Evolutionary conservation across 176 grass and related monocot genomes (phyloP).

Genomic region (Paspalum notatum): DNA sequence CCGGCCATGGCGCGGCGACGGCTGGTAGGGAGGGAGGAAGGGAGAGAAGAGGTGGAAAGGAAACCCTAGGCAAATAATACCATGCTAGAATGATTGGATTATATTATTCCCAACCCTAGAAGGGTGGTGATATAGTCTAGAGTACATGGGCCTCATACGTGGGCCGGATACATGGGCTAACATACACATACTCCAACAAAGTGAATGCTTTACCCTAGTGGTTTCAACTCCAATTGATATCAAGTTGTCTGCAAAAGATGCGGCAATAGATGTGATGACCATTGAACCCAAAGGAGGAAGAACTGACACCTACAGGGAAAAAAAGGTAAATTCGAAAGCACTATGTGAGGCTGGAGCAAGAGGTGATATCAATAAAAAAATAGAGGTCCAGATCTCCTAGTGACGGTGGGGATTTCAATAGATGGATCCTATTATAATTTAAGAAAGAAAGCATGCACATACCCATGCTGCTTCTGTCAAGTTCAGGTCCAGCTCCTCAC

Average conservation of each 20-base stretch:
- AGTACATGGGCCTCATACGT: too few relatives aligned
- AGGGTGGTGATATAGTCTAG: too few relatives aligned
- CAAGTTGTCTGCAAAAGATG: constrained; percentile 91
- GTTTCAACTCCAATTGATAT: constrained; percentile 94
- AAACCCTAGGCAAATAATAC: too few relatives aligned
- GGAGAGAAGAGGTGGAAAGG: too few relatives aligned
- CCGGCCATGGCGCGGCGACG: too few relatives aligned
- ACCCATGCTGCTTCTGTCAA: constrained; percentile 98
- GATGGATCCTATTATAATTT: constrained; percentile 16
- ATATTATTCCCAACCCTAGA: too few relatives aligned
- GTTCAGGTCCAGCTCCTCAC: constrained; percentile 94
- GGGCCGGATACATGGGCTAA: too few relatives aligned
- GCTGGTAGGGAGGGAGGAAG: too few relatives aligned
- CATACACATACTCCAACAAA: constrained; percentile 10
- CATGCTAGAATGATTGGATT: too few relatives aligned
- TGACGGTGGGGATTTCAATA: constrained; percentile 13
- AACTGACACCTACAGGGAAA: constrained; percentile 75
- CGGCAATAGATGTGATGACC: constrained; percentile 88
- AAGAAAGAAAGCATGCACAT: constrained; percentile 45
- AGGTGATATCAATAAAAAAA: constrained; percentile 29
- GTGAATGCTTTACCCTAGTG: constrained; percentile 60
- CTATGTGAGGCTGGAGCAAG: constrained; percentile 8
- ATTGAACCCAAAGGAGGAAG: constrained; percentile 96
- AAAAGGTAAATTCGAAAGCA: constrained; percentile 39
- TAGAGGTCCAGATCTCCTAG: neutral